A percentile compares a stretch with the other conserved stretches of the same genome.
phyloP scores from a whole-genome alignment of 1,284 basidiomycete genomes.

The Puccinia sorghi region DNA sequence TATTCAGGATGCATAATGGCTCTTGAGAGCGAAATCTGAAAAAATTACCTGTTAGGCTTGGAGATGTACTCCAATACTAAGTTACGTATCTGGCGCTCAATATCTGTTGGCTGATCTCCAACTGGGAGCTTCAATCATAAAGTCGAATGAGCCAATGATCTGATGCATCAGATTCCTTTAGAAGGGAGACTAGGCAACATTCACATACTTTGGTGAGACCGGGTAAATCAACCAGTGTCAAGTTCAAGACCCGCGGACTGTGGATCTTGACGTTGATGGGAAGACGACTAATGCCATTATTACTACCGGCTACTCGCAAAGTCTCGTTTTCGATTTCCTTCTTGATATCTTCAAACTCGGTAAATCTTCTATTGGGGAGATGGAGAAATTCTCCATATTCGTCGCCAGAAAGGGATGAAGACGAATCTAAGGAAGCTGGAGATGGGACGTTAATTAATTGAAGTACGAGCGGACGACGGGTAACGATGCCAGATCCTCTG shows the following conservation, averaged over 20 bases:
- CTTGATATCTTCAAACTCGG: slow-evolving; percentile 88
- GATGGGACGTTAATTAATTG: slow-evolving; percentile 79
- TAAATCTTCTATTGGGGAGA: slow-evolving; percentile 84
- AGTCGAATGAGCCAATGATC: neutral
- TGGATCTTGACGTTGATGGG: slow-evolving; percentile 94
- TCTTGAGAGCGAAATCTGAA: neutral
- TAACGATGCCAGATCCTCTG: slow-evolving; percentile 83
- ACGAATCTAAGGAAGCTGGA: slow-evolving; percentile 60
- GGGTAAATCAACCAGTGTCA: slow-evolving; percentile 93
- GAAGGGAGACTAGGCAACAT: slow-evolving; percentile 53
- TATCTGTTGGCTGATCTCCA: slow-evolving; percentile 76
- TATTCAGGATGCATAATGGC: neutral
- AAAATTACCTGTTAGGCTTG: slow-evolving; percentile 84
- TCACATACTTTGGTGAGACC: slow-evolving; percentile 81
- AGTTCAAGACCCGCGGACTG: slow-evolving; percentile 88
- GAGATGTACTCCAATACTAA: slow-evolving; percentile 92
- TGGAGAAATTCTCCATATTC: slow-evolving; percentile 98
- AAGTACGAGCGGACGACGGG: slow-evolving; percentile 86
- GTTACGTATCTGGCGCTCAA: slow-evolving; percentile 92
- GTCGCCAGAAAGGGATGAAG: slow-evolving; percentile 58
- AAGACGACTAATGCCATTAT: slow-evolving; percentile 95
- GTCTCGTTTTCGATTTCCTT: slow-evolving; percentile 99
- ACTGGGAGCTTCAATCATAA: slow-evolving; percentile 69
- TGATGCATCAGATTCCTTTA: neutral
- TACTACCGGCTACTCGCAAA: slow-evolving; percentile 94